Conservation (phyloP, 495 filamentous ascomycete species). For the Talaromyces ruber region DNA sequence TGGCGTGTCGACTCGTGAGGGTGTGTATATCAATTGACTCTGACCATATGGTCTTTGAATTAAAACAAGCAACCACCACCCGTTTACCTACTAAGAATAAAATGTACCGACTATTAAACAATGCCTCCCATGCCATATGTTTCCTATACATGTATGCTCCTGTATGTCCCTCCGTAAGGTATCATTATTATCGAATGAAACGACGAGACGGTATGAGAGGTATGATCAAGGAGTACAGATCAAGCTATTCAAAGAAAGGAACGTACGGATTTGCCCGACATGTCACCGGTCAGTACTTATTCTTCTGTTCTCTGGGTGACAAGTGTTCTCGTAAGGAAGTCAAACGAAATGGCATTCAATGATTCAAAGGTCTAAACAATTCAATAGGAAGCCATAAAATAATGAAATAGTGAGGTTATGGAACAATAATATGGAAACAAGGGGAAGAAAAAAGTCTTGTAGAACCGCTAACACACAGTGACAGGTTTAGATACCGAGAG, state of each 20-base stretch:
- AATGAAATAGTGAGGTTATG: neutral
- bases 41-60: neutral
- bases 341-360: neutral
- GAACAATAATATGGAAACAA: constrained; percentile 4
- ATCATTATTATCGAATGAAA: neutral
- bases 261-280: neutral
- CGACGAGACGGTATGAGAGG: neutral
- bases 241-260: neutral
- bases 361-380: neutral
- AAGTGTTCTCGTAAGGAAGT: neutral
- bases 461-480: neutral
- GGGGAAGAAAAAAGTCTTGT: constrained; percentile 6
- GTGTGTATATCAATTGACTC: neutral
- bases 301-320: neutral
- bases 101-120: too few relatives aligned
- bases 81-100: neutral
- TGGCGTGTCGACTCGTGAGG: neutral
- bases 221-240: neutral
- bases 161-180: neutral
- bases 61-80: neutral
- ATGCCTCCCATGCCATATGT: too few relatives aligned
- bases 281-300: neutral
- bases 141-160: neutral
- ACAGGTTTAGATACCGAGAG: constrained; percentile 70
- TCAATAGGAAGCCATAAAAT: neutral